phyloP scores from a whole-genome alignment of 768 basidiomycete genomes.

The Dacryopinax spathularia region DNA sequence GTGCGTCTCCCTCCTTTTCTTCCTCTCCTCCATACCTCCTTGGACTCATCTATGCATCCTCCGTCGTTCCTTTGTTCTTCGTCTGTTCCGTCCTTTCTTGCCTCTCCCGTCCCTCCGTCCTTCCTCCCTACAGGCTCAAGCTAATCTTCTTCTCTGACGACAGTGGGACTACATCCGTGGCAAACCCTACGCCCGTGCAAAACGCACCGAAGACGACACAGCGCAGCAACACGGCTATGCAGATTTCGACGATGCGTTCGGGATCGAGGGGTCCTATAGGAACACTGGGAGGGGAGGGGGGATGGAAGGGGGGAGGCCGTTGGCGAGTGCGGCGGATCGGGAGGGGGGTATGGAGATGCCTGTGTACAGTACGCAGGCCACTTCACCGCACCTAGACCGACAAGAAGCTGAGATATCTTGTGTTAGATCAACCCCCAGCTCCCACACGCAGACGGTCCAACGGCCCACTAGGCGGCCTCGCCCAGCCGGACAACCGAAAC shows the following conservation, averaged over 20 bases:
- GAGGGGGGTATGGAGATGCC: neutral
- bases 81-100: neutral
- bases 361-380: neutral
- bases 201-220: conserved; percentile 3
- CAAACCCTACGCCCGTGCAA: conserved; percentile 19
- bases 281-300: no score
- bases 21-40: neutral
- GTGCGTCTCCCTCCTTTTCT: neutral
- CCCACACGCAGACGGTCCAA: neutral
- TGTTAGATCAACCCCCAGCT: neutral
- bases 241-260: conserved; percentile 12
- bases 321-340: no score
- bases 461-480: neutral
- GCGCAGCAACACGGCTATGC: conserved; percentile 7
- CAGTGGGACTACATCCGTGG: conserved; percentile 32
- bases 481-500: neutral
- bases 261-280: neutral
- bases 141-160: conserved; percentile 48
- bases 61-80: conserved; percentile 25
- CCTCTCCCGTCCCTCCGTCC: conserved; percentile 8
- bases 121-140: conserved; percentile 44
- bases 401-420: neutral
- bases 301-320: no score
- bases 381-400: neutral
- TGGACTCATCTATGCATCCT: conserved; percentile 28